phyloP scores from a whole-genome alignment of 2,329 filamentous ascomycete species.

The Peltaster fructicola region DNA sequence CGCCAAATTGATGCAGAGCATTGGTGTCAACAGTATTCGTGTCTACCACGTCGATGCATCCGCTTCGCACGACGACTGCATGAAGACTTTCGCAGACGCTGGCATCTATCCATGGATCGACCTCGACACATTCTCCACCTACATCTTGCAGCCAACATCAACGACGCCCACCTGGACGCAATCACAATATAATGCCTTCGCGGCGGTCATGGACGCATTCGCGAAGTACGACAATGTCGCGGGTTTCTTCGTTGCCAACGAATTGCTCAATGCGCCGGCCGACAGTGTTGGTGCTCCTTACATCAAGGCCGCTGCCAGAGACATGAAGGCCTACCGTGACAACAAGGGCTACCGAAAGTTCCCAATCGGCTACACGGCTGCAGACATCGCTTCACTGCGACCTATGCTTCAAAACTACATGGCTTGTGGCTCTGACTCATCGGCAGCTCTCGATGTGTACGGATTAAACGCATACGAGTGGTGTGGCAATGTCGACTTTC shows the following conservation, averaged over 20 bases:
- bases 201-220: conserved; percentile 60
- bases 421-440: conserved; percentile 53
- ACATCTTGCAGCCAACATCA: conserved; percentile 29
- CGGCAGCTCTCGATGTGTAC: conserved; percentile 66
- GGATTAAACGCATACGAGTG: conserved; percentile 48
- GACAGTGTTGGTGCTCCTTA: conserved; percentile 55
- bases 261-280: conserved; percentile 48
- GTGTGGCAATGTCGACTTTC: conserved; percentile 33
- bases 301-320: conserved; percentile 63
- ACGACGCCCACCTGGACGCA: conserved; percentile 51
- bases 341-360: conserved; percentile 60
- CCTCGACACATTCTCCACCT: conserved; percentile 56
- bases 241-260: conserved; percentile 77
- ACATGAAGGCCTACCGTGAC: conserved; percentile 68
- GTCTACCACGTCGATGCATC: conserved; percentile 66
- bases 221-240: conserved; percentile 61
- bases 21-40: conserved; percentile 70
- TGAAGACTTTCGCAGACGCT: conserved; percentile 59
- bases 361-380: conserved; percentile 73
- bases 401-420: conserved; percentile 57
- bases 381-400: conserved; percentile 56
- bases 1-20: conserved; percentile 55
- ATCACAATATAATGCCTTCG: conserved; percentile 50
- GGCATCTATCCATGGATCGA: conserved; percentile 77
- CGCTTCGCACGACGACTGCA: conserved; percentile 59